Evolutionary conservation across 2,329 filamentous ascomycete genomes (phyloP).

Genomic region (Trichothecium roseum): DNA sequence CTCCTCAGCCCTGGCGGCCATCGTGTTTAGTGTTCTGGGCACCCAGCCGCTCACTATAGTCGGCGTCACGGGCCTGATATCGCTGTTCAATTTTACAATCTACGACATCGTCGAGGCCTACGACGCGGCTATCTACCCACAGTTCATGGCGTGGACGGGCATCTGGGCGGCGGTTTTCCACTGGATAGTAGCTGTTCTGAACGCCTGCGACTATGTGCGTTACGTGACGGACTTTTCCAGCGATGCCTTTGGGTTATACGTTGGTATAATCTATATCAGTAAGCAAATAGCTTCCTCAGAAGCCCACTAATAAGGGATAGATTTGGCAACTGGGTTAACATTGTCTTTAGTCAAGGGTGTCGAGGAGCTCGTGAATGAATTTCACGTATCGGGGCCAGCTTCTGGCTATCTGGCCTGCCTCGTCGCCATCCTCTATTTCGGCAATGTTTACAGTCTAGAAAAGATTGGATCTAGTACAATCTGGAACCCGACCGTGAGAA

Average conservation of each 20-base stretch:
- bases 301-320: too few relatives aligned
- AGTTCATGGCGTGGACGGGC: slow-evolving; percentile 44
- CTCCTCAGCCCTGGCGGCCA: slow-evolving; percentile 41
- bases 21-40: slow-evolving; percentile 40
- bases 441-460: slow-evolving; percentile 37
- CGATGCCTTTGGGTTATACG: slow-evolving; percentile 42
- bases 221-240: slow-evolving; percentile 47
- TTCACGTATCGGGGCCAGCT: slow-evolving; percentile 20
- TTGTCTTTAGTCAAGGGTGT: slow-evolving; percentile 37
- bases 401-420: slow-evolving; percentile 33
- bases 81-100: slow-evolving; percentile 48
- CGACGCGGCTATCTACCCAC: slow-evolving; percentile 37
- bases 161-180: slow-evolving; percentile 49
- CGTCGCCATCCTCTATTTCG: slow-evolving; percentile 28
- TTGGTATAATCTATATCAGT: slow-evolving; percentile 45
- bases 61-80: slow-evolving; percentile 44
- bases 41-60: slow-evolving; percentile 46
- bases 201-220: slow-evolving; percentile 46
- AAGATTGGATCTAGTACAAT: slow-evolving; percentile 32
- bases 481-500: slow-evolving; percentile 30
- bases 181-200: slow-evolving; percentile 41
- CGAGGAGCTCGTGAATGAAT: slow-evolving; percentile 42
- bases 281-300: slow-evolving; percentile 9
- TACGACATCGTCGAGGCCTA: slow-evolving; percentile 43
- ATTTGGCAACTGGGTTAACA: slow-evolving; percentile 2